A percentile compares a stretch with the other conserved stretches of the same genome.
Conservation (phyloP, 2,329 filamentous ascomycete species). For the Colletotrichum lindemuthianum region DNA sequence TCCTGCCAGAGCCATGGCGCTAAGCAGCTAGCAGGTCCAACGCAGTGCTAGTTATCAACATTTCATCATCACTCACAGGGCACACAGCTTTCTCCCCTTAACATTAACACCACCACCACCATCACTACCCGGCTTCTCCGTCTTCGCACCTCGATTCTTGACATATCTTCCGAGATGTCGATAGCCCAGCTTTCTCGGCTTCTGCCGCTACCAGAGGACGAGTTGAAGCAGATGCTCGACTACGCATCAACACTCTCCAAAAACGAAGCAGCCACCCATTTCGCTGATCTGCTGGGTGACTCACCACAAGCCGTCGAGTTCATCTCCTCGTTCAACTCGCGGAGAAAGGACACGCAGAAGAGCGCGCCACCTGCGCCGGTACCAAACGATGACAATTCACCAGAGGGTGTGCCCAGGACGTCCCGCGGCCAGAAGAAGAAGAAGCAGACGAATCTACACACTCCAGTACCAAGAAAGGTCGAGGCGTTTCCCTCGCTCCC, state of each 20-base stretch:
- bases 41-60: not conserved
- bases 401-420: conserved; percentile 60
- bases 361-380: conserved; percentile 43
- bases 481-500: conserved; percentile 71
- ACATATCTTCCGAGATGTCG: conserved; percentile 54
- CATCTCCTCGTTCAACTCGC: conserved; percentile 83
- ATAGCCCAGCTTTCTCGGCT: conserved; percentile 78
- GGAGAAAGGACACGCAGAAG: conserved; percentile 52
- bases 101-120: not conserved
- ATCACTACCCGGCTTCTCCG: not conserved
- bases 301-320: conserved; percentile 81
- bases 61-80: conserved; percentile 17
- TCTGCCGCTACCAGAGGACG: conserved; percentile 85
- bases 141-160: not conserved
- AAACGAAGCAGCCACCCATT: conserved; percentile 81
- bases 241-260: conserved; percentile 83
- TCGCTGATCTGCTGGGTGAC: conserved; percentile 89
- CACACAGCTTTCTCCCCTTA: not conserved
- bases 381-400: conserved; percentile 8
- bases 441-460: conserved; percentile 70
- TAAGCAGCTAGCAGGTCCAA: too few relatives aligned
- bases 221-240: conserved; percentile 83
- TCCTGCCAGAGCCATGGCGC: too few relatives aligned
- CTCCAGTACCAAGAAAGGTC: conserved; percentile 69
- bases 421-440: conserved; percentile 63